A percentile compares a stretch with the other conserved stretches of the same genome.
Evolutionary conservation across 1,284 basidiomycete species (phyloP).

Genomic region (Cryptococcus wingfieldii): DNA sequence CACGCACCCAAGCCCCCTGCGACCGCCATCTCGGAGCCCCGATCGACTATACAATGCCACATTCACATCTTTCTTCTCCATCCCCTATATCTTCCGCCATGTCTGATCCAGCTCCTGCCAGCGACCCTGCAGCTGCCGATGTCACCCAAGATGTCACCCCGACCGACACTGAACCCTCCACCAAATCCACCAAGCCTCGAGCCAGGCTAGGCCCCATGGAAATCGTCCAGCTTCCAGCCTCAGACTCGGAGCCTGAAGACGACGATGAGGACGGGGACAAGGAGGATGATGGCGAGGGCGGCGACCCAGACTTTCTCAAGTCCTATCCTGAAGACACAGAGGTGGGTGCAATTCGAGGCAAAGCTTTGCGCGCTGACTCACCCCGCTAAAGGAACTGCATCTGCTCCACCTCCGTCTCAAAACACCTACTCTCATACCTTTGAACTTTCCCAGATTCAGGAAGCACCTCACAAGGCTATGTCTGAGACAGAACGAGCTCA

Average conservation of each 20-base stretch:
- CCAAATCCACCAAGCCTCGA: conserved; percentile 22
- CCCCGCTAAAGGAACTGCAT: conserved; percentile 55
- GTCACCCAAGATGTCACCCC: not conserved
- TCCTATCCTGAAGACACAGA: conserved; percentile 62
- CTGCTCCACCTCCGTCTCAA: conserved; percentile 76
- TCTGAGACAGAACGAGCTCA: conserved; percentile 78
- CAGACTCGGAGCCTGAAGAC: conserved; percentile 17
- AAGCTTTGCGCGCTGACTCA: not conserved
- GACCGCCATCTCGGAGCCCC: no score
- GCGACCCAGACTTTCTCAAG: conserved; percentile 52
- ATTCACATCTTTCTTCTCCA: not conserved
- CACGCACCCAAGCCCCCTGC: no score
- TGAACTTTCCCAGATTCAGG: conserved; percentile 64
- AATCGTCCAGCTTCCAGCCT: conserved; percentile 29
- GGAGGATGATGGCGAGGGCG: conserved; percentile 25
- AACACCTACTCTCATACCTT: conserved; percentile 56
- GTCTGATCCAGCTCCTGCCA: not conserved
- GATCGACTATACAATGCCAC: no score
- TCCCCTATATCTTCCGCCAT: not conserved
- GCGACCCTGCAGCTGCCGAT: not conserved
- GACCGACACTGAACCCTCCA: no score
- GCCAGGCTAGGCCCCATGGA: conserved; percentile 37
- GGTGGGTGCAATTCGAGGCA: conserved; percentile 47
- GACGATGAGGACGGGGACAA: conserved; percentile 18
- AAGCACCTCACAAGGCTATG: conserved; percentile 68